Evolutionary conservation across 2,329 filamentous ascomycete species (phyloP).

Genomic region (Decorospora gaudefroyi): DNA sequence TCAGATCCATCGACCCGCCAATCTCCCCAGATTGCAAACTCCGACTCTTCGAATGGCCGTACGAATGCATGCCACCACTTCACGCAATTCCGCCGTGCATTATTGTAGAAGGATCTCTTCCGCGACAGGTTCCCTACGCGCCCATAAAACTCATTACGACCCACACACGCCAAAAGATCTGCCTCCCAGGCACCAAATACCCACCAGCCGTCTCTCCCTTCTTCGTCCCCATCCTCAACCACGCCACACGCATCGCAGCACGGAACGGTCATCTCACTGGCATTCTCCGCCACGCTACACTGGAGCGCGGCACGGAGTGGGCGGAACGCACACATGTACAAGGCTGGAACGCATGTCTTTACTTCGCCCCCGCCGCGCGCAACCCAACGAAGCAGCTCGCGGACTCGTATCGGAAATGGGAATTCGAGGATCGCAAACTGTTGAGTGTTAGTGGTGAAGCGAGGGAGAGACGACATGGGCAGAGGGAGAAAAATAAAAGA

Average conservation of each 20-base stretch:
- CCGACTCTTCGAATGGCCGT: slow-evolving; percentile 37
- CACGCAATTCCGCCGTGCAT: not conserved
- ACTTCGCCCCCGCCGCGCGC: slow-evolving; percentile 26
- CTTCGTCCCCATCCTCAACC: slow-evolving; percentile 29
- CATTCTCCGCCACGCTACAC: slow-evolving; percentile 24
- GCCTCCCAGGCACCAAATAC: slow-evolving; percentile 30
- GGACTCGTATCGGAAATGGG: slow-evolving; percentile 28
- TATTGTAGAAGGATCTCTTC: slow-evolving; percentile 7
- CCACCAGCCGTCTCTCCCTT: slow-evolving; percentile 23
- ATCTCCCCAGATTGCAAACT: slow-evolving; percentile 24
- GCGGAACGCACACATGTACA: slow-evolving; percentile 33
- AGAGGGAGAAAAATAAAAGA: slow-evolving; percentile 17
- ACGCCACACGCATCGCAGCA: slow-evolving; percentile 21
- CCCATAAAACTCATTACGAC: slow-evolving; percentile 33
- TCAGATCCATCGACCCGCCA: not conserved
- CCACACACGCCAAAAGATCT: slow-evolving; percentile 26
- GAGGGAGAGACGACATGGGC: slow-evolving; percentile 8
- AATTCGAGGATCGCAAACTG: slow-evolving; percentile 10
- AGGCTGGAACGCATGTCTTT: slow-evolving; percentile 36
- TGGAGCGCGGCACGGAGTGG: slow-evolving; percentile 37
- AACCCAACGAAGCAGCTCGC: slow-evolving; percentile 16
- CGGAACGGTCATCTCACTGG: slow-evolving; percentile 33
- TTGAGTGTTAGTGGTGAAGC: slow-evolving; percentile 3
- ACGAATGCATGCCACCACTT: slow-evolving; percentile 14
- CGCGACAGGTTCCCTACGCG: slow-evolving; percentile 27